These are phyloP conservation scores for Plasmodium chabaudi DNA, from an alignment of 169 alveolate species.

Conservation along the genomic window DNA sequence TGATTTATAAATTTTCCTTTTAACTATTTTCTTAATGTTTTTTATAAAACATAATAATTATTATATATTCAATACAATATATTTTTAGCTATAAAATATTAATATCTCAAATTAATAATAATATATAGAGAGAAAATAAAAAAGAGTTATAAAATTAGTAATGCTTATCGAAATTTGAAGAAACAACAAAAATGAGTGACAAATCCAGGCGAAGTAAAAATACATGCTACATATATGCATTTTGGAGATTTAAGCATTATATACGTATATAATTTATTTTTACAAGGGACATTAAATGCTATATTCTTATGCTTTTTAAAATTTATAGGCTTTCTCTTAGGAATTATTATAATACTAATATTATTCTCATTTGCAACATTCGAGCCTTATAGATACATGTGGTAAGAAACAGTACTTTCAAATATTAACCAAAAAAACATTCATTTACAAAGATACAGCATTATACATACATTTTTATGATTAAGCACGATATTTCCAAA, in stretches of 20 bases:
- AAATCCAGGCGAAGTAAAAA: conserved; percentile 71
- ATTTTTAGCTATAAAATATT: background rate
- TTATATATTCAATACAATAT: conserved; percentile 24
- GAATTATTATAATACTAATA: conserved; percentile 51
- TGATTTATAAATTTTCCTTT: no score
- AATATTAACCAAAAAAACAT: background rate
- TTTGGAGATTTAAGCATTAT: background rate
- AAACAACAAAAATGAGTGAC: conserved; percentile 60
- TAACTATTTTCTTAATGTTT: background rate
- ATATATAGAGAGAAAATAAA: conserved; percentile 7
- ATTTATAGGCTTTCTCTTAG: conserved; percentile 65
- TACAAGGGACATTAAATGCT: background rate
- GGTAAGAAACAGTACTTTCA: conserved; percentile 24
- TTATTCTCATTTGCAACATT: conserved; percentile 67
- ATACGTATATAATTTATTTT: background rate
- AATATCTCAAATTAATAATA: background rate
- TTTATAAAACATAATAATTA: conserved; percentile 1
- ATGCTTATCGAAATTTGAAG: conserved; percentile 20
- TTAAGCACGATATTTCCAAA: background rate
- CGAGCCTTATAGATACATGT: conserved; percentile 51
- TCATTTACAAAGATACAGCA: conserved; percentile 7
- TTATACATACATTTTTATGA: background rate
- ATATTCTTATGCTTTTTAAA: conserved; percentile 1
- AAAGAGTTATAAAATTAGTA: background rate
- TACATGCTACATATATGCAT: background rate